Percentiles rank a stretch among this genome's conserved stretches.
These are phyloP conservation scores for Penicillium canescens DNA, from an alignment of 495 filamentous ascomycete species.

Conservation along the genomic window DNA sequence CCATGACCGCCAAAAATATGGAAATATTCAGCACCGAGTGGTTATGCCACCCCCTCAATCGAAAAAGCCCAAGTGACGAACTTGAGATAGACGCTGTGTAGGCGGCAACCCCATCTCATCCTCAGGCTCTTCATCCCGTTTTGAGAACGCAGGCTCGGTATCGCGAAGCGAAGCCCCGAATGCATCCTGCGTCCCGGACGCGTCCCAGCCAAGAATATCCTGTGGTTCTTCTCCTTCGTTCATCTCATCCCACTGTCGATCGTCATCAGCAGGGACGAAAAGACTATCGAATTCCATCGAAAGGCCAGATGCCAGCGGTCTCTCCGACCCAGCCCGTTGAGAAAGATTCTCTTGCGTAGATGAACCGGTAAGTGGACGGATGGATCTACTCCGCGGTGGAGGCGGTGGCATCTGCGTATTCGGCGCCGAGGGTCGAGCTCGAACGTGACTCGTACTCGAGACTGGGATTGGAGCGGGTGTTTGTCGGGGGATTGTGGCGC, in stretches of 20 bases:
- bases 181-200: constrained; percentile 53
- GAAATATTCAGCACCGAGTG: background rate
- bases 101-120: constrained; percentile 48
- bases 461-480: constrained; percentile 22
- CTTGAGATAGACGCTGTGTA: constrained; percentile 52
- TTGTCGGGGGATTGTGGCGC: constrained; percentile 31
- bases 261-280: constrained; percentile 76
- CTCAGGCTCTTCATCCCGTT: constrained; percentile 16
- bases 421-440: constrained; percentile 5
- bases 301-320: constrained; percentile 50
- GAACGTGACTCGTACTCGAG: constrained; percentile 15
- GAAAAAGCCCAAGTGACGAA: constrained; percentile 47
- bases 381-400: constrained; percentile 30
- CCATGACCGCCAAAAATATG: too few species aligned
- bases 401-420: constrained; percentile 35
- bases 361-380: constrained; percentile 38
- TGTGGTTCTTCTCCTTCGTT: constrained; percentile 71
- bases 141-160: constrained; percentile 22
- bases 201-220: constrained; percentile 81
- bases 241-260: constrained; percentile 76
- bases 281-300: constrained; percentile 72
- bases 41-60: constrained; percentile 26
- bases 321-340: constrained; percentile 34
- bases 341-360: constrained; percentile 30
- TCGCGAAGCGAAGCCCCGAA: constrained; percentile 36